A percentile compares a stretch with the other conserved stretches of the same genome.
These are phyloP conservation scores for Penicillium bovifimosum DNA, from an alignment of 495 filamentous ascomycete genomes.

Conservation along the genomic window DNA sequence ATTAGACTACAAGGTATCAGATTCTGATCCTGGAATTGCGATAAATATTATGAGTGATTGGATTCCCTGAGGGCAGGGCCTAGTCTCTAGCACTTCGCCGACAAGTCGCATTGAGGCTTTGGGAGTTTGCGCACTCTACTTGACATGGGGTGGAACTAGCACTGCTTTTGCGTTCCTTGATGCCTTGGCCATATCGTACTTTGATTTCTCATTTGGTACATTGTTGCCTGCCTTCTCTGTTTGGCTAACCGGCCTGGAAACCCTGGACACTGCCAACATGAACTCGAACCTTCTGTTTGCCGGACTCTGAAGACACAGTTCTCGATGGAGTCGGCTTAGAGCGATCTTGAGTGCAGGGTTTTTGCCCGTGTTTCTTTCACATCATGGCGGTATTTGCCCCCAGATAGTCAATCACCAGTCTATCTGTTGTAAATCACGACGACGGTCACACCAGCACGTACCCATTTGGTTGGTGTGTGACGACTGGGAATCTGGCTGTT, in stretches of 20 bases:
- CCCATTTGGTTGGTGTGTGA: background rate
- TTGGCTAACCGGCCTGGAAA: background rate
- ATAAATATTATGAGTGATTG: background rate
- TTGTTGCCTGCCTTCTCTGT: background rate
- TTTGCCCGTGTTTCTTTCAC: background rate
- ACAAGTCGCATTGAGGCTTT: background rate
- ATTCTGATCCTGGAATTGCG: background rate
- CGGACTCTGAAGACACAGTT: background rate
- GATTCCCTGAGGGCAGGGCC: background rate
- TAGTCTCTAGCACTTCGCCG: slow-evolving; percentile 2
- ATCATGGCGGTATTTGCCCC: background rate
- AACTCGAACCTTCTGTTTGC: background rate
- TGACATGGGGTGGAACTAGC: background rate
- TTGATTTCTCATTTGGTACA: slow-evolving; percentile 1
- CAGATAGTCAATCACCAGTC: background rate
- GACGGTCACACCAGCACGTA: background rate
- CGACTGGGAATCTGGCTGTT: background rate
- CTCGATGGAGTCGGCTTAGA: background rate
- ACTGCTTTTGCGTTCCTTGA: background rate
- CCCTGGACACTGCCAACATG: background rate
- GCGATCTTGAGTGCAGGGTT: background rate
- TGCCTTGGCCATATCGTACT: slow-evolving; percentile 2
- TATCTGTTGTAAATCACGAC: slow-evolving; percentile 17
- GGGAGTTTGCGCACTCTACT: background rate
- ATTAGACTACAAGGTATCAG: background rate